These are phyloP conservation scores for Strigomonas galati DNA, from an alignment of 208 protist genomes.

Conservation along the genomic window DNA sequence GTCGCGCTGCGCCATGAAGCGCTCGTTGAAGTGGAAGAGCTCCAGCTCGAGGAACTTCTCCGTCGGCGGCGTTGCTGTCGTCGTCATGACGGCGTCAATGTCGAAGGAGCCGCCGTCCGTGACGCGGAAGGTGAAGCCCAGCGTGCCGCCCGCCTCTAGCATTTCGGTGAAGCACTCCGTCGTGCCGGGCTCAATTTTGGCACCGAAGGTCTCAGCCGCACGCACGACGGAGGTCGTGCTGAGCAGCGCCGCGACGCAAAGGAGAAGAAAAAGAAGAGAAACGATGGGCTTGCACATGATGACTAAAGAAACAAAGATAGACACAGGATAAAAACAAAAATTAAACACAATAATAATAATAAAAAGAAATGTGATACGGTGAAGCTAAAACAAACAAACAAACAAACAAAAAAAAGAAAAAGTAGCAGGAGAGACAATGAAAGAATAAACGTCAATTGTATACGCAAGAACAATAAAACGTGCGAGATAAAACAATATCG, in stretches of 20 bases:
- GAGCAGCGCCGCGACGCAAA: slow-evolving; percentile 12
- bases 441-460: too few species aligned
- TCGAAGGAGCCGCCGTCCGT: slow-evolving; percentile 71
- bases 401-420: too few species aligned
- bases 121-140: slow-evolving; percentile 69
- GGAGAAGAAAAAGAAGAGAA: slow-evolving; percentile 8
- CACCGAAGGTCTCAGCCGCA: slow-evolving; percentile 26
- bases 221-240: slow-evolving; percentile 6
- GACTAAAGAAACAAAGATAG: slow-evolving; percentile 3
- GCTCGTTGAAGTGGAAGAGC: slow-evolving; percentile 47
- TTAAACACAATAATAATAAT: slow-evolving; percentile 1
- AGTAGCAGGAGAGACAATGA: too few species aligned
- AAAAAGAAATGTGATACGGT: not conserved
- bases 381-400: too few species aligned
- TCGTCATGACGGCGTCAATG: slow-evolving; percentile 48
- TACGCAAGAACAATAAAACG: too few species aligned
- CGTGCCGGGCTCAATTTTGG: slow-evolving; percentile 45
- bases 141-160: slow-evolving; percentile 46
- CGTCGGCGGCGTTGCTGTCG: slow-evolving; percentile 36
- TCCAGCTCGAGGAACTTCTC: slow-evolving; percentile 21
- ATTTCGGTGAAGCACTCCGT: slow-evolving; percentile 68
- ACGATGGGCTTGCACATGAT: not conserved
- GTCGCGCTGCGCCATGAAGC: slow-evolving; percentile 30
- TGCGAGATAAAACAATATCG: too few species aligned
- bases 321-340: not conserved